Percentiles rank a stretch among this genome's conserved stretches.
Conservation (phyloP, 2,329 filamentous ascomycete genomes). For the Colletotrichum echinochloae region DNA sequence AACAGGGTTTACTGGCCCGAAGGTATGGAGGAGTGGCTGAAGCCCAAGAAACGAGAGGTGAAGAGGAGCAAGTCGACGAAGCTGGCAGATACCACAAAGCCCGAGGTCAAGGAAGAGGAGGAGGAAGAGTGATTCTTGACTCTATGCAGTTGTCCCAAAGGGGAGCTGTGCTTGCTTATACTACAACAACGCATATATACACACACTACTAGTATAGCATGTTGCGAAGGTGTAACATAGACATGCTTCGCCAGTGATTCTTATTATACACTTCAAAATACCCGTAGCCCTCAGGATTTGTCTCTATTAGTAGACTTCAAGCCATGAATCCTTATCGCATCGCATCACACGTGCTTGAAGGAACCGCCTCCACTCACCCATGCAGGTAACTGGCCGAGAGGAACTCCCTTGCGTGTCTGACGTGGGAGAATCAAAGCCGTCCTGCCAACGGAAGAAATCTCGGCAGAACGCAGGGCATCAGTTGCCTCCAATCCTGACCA, state of each 20-base stretch:
- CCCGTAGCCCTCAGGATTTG: not conserved
- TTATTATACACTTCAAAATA: not conserved
- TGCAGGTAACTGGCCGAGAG: not conserved
- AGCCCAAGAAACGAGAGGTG: conserved; percentile 79
- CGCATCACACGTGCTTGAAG: not conserved
- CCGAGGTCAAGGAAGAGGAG: conserved; percentile 41
- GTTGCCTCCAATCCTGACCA: not conserved
- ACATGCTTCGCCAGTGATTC: not conserved
- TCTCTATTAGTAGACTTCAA: not conserved
- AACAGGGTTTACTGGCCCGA: conserved; percentile 90
- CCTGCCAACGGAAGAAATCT: not conserved
- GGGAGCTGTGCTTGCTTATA: not conserved
- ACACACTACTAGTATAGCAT: not conserved
- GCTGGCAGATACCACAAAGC: conserved; percentile 43
- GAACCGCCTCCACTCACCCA: not conserved
- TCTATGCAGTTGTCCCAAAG: not conserved
- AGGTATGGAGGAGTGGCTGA: conserved; percentile 90
- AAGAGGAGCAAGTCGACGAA: conserved; percentile 63
- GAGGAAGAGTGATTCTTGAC: not conserved
- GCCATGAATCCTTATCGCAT: not conserved
- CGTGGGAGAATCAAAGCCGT: too few species aligned
- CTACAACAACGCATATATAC: not conserved
- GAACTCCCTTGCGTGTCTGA: not conserved
- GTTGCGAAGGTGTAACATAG: not conserved
- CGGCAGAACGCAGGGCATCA: not conserved